Percentiles rank a stretch among this genome's conserved stretches.
phyloP scores from a whole-genome alignment of 1,284 basidiomycete species.

The Apiotrichum akiyoshidainum region DNA sequence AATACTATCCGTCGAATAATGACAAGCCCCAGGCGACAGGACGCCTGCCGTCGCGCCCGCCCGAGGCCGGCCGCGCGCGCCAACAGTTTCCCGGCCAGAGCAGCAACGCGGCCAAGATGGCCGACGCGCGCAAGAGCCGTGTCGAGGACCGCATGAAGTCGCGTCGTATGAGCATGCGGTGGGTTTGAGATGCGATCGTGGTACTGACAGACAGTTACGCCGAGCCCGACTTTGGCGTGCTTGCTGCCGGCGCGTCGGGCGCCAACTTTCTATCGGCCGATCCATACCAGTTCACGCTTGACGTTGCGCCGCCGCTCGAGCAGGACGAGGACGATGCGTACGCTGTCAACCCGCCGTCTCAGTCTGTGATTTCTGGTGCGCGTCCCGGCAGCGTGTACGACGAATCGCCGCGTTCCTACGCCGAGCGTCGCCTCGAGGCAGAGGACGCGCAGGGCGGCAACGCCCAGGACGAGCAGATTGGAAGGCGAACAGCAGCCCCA shows the following conservation, averaged over 20 bases:
- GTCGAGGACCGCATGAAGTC: conserved; percentile 92
- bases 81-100: not conserved
- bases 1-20: conserved; percentile 10
- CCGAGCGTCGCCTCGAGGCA: conserved; percentile 18
- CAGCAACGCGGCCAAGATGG: not conserved
- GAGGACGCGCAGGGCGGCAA: conserved; percentile 10
- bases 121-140: conserved; percentile 58
- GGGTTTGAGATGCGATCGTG: conserved; percentile 53
- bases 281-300: conserved; percentile 34
- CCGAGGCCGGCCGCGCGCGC: not conserved
- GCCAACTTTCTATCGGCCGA: conserved; percentile 30
- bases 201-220: conserved; percentile 31
- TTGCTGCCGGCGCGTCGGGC: not conserved
- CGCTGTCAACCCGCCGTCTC: conserved; percentile 1
- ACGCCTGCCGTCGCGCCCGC: not conserved
- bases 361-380: not conserved
- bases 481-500: conserved; percentile 30
- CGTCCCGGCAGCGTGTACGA: not conserved
- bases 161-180: conserved; percentile 78
- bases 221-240: conserved; percentile 36
- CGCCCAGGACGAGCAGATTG: conserved; percentile 33
- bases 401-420: conserved; percentile 7
- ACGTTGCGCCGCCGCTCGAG: conserved; percentile 22
- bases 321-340: conserved; percentile 22
- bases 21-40: too few species aligned